Percentiles rank a stretch among this genome's conserved stretches.
Evolutionary conservation across 2,329 filamentous ascomycete genomes (phyloP).

Genomic region (Neofusicoccum sp.): DNA sequence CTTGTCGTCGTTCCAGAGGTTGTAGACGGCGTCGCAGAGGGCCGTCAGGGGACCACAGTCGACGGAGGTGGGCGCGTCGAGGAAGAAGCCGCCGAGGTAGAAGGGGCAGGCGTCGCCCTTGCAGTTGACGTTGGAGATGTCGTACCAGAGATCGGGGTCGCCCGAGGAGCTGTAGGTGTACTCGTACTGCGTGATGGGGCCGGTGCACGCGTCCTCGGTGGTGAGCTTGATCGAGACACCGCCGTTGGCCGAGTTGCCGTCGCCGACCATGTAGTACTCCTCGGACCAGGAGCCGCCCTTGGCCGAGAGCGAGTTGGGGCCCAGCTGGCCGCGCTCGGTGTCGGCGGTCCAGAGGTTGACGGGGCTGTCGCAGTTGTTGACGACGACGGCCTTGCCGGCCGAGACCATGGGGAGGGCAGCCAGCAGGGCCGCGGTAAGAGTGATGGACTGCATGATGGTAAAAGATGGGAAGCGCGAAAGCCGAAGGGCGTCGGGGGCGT

Average conservation of each 20-base stretch:
- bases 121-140: slow-evolving; percentile 20
- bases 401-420: slow-evolving; percentile 28
- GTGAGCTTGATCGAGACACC: slow-evolving; percentile 42
- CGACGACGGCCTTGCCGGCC: slow-evolving; percentile 28
- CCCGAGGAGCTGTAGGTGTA: slow-evolving; percentile 34
- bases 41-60: slow-evolving; percentile 36
- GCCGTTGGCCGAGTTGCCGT: slow-evolving; percentile 22
- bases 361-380: slow-evolving; percentile 39
- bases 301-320: slow-evolving; percentile 28
- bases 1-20: slow-evolving; percentile 33
- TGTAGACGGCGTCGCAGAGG: slow-evolving; percentile 28
- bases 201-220: slow-evolving; percentile 31
- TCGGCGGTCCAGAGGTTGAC: slow-evolving; percentile 41
- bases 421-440: slow-evolving; percentile 32
- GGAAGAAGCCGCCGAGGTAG: slow-evolving; percentile 19
- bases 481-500: neutral
- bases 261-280: slow-evolving; percentile 33
- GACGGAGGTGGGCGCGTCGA: slow-evolving; percentile 25
- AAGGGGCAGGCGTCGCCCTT: slow-evolving; percentile 17
- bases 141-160: slow-evolving; percentile 34
- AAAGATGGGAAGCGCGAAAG: neutral
- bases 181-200: slow-evolving; percentile 36
- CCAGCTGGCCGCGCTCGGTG: slow-evolving; percentile 26
- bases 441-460: slow-evolving; percentile 33
- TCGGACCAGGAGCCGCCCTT: slow-evolving; percentile 24